Evolutionary conservation across 2,329 filamentous ascomycete species (phyloP).

Genomic region (Beauveria medogensis): DNA sequence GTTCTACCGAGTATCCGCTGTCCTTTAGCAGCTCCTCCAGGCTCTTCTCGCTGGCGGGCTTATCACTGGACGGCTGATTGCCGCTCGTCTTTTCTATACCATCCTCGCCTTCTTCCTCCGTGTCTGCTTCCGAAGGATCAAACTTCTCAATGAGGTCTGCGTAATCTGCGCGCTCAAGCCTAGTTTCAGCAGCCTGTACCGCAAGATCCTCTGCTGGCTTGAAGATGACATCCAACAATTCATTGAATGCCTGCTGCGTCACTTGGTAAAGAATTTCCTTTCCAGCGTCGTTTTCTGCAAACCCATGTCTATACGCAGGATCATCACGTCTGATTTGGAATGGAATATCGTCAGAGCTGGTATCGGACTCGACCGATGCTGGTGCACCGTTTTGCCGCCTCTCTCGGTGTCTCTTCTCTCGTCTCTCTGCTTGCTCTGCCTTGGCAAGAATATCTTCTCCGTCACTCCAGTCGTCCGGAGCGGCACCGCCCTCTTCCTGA

Average conservation of each 20-base stretch:
- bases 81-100: conserved; percentile 13
- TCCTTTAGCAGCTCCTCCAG: conserved; percentile 31
- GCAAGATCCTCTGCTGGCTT: conserved; percentile 70
- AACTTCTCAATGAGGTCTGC: conserved; percentile 39
- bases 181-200: conserved; percentile 57
- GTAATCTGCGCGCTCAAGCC: conserved; percentile 50
- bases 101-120: conserved; percentile 20
- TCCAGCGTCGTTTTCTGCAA: conserved; percentile 73
- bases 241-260: conserved; percentile 84
- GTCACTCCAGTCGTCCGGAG: conserved; percentile 55
- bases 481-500: conserved; percentile 68
- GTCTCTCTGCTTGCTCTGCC: conserved; percentile 12
- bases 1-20: conserved; percentile 37
- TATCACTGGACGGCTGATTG: not conserved
- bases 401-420: not conserved
- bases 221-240: conserved; percentile 82
- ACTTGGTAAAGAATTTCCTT: conserved; percentile 87
- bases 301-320: conserved; percentile 19
- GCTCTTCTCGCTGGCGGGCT: conserved; percentile 16
- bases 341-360: conserved; percentile 29
- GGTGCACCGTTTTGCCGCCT: not conserved
- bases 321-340: conserved; percentile 49
- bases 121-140: conserved; percentile 14
- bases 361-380: not conserved
- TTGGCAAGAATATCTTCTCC: conserved; percentile 48